Conservation (phyloP, 2,329 filamentous ascomycete genomes). For the Verticillium albo-atrum region DNA sequence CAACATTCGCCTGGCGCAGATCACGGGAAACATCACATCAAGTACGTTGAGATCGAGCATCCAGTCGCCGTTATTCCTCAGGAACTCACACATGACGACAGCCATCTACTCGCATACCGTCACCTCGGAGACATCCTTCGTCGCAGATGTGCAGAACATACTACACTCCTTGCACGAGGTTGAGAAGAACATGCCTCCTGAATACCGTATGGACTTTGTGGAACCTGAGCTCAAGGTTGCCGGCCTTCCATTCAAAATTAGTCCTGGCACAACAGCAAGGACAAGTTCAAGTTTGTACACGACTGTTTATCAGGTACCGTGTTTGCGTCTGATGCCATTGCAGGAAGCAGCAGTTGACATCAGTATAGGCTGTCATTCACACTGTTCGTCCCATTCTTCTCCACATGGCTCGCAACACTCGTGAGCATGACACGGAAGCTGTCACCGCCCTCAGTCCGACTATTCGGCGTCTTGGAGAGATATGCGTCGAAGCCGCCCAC, state of each 20-base stretch:
- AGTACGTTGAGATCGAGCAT: not conserved
- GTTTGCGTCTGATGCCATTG: not conserved
- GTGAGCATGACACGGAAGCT: slow-evolving; percentile 1
- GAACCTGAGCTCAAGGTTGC: slow-evolving; percentile 1
- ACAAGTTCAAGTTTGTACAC: slow-evolving; percentile 4
- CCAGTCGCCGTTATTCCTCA: too few species aligned
- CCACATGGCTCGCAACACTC: slow-evolving; percentile 7
- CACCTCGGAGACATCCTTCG: not conserved
- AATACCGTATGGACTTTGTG: slow-evolving; percentile 3
- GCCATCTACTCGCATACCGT: slow-evolving; percentile 4
- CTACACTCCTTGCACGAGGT: slow-evolving; percentile 4
- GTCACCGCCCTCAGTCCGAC: not conserved
- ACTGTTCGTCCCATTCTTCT: slow-evolving; percentile 9
- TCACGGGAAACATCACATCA: slow-evolving; percentile 6
- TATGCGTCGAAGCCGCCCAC: slow-evolving; percentile 8
- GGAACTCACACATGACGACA: not conserved
- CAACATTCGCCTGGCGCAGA: slow-evolving; percentile 7
- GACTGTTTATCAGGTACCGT: slow-evolving; percentile 2
- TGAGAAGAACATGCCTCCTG: slow-evolving; percentile 4
- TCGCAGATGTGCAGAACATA: slow-evolving; percentile 2
- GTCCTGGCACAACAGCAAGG: not conserved
- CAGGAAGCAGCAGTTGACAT: not conserved
- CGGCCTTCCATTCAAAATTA: slow-evolving; percentile 2
- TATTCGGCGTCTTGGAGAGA: slow-evolving; percentile 3
- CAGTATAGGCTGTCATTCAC: slow-evolving; percentile 4